Conservation (phyloP, 1,139 yeast species). For the Schizosaccharomyces versatilis region DNA sequence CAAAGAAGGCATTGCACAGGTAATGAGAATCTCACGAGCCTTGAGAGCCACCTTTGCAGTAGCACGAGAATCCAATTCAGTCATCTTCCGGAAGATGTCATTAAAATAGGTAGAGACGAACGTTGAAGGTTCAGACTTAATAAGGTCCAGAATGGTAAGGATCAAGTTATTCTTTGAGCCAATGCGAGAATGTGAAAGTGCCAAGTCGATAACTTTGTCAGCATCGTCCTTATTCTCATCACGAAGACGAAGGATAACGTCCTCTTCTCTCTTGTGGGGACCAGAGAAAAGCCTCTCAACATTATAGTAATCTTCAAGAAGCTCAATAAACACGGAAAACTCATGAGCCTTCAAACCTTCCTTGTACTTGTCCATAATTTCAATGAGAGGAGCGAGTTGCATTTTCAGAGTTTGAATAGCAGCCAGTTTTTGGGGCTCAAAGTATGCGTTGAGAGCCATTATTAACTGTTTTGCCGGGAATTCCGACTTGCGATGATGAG, state of each 20-base stretch:
- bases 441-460: constrained; percentile 36
- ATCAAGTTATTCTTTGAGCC: constrained; percentile 81
- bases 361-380: constrained; percentile 46
- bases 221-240: constrained; percentile 68
- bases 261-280: constrained; percentile 52
- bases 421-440: constrained; percentile 24
- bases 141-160: constrained; percentile 41
- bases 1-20: constrained; percentile 87
- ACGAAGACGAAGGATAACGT: constrained; percentile 57
- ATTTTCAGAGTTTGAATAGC: constrained; percentile 31
- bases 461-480: constrained; percentile 79
- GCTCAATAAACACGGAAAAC: constrained; percentile 44
- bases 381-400: constrained; percentile 49
- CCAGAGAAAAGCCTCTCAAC: constrained; percentile 65
- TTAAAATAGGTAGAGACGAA: constrained; percentile 51
- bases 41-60: constrained; percentile 88
- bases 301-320: constrained; percentile 49
- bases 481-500: constrained; percentile 44
- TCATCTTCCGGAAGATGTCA: constrained; percentile 50
- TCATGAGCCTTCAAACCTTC: constrained; percentile 72
- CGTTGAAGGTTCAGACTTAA: constrained; percentile 29
- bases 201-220: constrained; percentile 45
- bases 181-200: constrained; percentile 77
- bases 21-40: constrained; percentile 87
- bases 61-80: constrained; percentile 69